Percentiles rank a stretch among this genome's conserved stretches.
Evolutionary conservation across 2,329 filamentous ascomycete species (phyloP).

Genomic region (Bipolaris cookei): DNA sequence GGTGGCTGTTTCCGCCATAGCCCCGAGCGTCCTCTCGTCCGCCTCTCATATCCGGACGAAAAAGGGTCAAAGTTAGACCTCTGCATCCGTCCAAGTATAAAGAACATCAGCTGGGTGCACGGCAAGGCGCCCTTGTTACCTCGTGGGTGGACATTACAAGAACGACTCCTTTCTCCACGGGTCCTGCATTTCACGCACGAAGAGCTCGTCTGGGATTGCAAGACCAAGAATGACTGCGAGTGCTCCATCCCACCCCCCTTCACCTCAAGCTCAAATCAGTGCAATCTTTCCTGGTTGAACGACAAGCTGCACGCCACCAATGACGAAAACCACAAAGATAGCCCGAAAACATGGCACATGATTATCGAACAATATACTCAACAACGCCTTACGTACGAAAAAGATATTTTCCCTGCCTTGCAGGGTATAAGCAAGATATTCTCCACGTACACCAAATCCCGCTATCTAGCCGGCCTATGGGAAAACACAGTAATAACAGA

Average conservation of each 20-base stretch:
- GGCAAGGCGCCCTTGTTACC: not conserved
- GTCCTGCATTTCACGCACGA: constrained; percentile 5
- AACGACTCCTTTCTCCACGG: constrained; percentile 6
- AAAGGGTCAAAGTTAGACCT: not conserved
- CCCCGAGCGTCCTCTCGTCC: not conserved
- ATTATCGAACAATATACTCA: not conserved
- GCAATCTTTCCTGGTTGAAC: not conserved
- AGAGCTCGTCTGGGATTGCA: constrained; percentile 14
- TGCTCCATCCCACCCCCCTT: not conserved
- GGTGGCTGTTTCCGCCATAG: constrained; percentile 8
- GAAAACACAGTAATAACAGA: not conserved
- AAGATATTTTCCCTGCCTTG: constrained; percentile 8
- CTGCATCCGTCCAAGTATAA: not conserved
- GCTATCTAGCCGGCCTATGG: constrained; percentile 7
- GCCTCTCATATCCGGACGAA: not conserved
- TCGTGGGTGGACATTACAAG: constrained; percentile 12
- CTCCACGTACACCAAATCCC: not conserved
- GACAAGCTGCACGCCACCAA: not conserved
- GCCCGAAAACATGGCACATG: not conserved
- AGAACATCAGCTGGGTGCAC: not conserved
- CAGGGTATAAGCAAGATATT: constrained; percentile 7
- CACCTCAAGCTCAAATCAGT: not conserved
- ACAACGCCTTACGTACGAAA: not conserved
- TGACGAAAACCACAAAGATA: not conserved
- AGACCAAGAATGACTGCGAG: not conserved